Evolutionary conservation across 1,139 yeast genomes (phyloP), one percentile per base, ranked within the genome.

Genomic region (Diutina pseudorugosa): DNA sequence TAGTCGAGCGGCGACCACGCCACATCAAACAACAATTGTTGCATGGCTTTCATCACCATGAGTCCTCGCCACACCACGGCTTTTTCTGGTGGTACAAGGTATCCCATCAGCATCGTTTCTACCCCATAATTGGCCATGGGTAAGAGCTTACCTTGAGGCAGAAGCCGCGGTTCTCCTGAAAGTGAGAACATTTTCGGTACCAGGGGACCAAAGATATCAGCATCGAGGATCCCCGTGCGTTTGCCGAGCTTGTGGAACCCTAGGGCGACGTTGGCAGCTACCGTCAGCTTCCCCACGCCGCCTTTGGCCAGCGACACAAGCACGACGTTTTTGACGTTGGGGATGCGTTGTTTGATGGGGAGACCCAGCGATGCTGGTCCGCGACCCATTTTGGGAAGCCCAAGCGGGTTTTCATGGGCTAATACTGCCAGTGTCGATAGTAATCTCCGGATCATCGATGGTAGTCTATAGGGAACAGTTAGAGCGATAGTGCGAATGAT

Each of bases 101-200:
- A 87, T 0, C 96, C 96, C 95, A 88, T 88, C 0, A 95, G 86
- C 96, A 88, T 88, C 4, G 93, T 80, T 58, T 85, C 83, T 1
- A 88, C 64, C 0, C 96, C 96, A 58, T 83, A 86, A 61, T 87
- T 88, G n/a, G 75, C 65, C 59, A 87, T 65, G 0, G 96, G 96
- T 0, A 83, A 63, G 6, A 88, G 68, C 58, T 76, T 77, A 0
- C 90, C 90, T 3, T 58, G 56, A 2, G 67, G 67, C 0, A 82
- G 70, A 20, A 85, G 60, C 21, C 87, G 63, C 0, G 95, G 91
- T 59, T 83, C 89, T 0, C 88, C 91, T 0, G 70, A 60, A 18
- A 86, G 69, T 33, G 79, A 78, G 66, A 88, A 71, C 57, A 88
- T 68, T 57, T 80, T 80, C 0, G 96, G 96, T 1, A 85, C 65